Conservation (phyloP, 768 basidiomycete genomes). For the Podaxis sp. region DNA sequence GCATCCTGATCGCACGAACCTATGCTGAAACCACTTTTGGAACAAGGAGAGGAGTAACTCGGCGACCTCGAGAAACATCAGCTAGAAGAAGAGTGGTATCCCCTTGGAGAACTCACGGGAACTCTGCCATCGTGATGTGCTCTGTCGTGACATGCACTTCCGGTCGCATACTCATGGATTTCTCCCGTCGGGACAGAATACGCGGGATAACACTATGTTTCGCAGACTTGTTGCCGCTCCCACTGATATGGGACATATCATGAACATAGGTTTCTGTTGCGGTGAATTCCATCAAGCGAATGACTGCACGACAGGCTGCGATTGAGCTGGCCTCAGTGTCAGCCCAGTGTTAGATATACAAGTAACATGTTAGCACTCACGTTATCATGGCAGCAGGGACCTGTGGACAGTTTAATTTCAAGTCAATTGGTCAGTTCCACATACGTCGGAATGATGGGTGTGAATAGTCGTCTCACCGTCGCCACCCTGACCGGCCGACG, state of each 20-base stretch:
- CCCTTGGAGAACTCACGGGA: conserved; percentile 35
- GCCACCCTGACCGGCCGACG: conserved; percentile 40
- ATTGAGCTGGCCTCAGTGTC: conserved; percentile 40
- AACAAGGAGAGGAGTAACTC: conserved; percentile 9
- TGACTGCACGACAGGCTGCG: conserved; percentile 68
- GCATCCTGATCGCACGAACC: conserved; percentile 1
- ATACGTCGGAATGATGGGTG: conserved; percentile 4
- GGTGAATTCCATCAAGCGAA: conserved; percentile 60
- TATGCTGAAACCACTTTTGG: conserved; percentile 13
- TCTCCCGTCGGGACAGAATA: conserved; percentile 28
- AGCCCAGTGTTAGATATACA: conserved; percentile 1
- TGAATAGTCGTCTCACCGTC: conserved; percentile 37
- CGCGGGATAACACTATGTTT: conserved; percentile 28
- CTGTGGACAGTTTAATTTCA: conserved; percentile 24
- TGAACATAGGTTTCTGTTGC: conserved; percentile 45
- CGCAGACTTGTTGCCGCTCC: conserved; percentile 29
- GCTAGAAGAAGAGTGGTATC: neutral
- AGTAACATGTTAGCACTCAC: conserved; percentile 32
- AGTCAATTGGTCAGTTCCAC: conserved; percentile 15
- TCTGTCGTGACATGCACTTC: conserved; percentile 61
- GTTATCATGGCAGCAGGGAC: conserved; percentile 67
- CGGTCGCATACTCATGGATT: conserved; percentile 34
- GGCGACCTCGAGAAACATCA: neutral
- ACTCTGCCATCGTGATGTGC: conserved; percentile 60
- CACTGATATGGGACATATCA: conserved; percentile 36